phyloP scores from a whole-genome alignment of 208 protist species.

The Leishmania turanica region DNA sequence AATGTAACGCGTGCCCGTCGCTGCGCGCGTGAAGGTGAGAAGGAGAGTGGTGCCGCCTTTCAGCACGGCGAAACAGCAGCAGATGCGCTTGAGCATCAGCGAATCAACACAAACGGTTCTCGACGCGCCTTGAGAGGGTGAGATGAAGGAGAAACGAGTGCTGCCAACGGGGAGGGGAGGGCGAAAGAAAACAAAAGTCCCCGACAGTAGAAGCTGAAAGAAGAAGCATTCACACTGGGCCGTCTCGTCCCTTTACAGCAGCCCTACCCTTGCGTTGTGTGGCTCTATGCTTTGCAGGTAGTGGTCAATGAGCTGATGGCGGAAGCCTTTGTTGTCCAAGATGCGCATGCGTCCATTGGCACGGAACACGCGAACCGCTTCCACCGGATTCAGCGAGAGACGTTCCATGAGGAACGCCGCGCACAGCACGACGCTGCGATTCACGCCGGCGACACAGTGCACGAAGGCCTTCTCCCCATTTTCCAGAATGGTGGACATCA shows the following conservation, averaged over 20 bases:
- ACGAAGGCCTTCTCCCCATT: constrained; percentile 74
- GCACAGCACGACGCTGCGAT: constrained; percentile 86
- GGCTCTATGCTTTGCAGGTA: constrained; percentile 54
- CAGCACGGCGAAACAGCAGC: background rate
- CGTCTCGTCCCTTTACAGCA: background rate
- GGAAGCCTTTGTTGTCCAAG: constrained; percentile 79
- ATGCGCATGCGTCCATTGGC: constrained; percentile 60
- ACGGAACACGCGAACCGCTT: constrained; percentile 62
- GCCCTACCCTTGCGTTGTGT: constrained; percentile 10
- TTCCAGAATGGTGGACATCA: constrained; percentile 44
- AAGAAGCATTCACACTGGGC: background rate
- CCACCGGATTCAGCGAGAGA: constrained; percentile 49
- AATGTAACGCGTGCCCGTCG: background rate
- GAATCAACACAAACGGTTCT: background rate
- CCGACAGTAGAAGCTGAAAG: background rate
- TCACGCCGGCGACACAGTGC: constrained; percentile 88
- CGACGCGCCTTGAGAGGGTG: background rate
- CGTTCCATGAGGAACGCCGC: constrained; percentile 78
- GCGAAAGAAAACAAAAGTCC: background rate
- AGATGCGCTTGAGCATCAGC: background rate
- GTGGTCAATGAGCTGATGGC: constrained; percentile 85
- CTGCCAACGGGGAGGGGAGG: background rate
- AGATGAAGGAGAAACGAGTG: background rate
- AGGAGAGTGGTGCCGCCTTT: background rate
- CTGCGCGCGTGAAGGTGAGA: background rate